Evolutionary conservation across 208 protist genomes (phyloP).

Genomic region (Phytomonas serpens): DNA sequence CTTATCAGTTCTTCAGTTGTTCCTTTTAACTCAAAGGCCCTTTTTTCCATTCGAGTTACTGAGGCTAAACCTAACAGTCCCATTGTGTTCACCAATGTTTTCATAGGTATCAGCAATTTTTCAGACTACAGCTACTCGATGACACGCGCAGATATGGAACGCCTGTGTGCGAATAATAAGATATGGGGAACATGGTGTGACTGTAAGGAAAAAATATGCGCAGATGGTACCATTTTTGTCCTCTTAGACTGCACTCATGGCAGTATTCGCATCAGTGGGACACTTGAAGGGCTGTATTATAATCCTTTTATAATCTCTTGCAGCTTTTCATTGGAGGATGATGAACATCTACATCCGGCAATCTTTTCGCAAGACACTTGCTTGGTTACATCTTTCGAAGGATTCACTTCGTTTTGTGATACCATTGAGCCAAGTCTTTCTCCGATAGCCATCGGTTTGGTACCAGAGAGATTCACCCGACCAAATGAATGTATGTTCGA

Average conservation of each 20-base stretch:
- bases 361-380: slow-evolving; percentile 68
- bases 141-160: slow-evolving; percentile 53
- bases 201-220: slow-evolving; percentile 33
- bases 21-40: slow-evolving; percentile 43
- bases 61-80: slow-evolving; percentile 19
- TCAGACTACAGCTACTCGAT: slow-evolving; percentile 27
- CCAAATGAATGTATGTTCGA: slow-evolving; percentile 21
- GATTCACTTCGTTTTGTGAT: slow-evolving; percentile 43
- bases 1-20: slow-evolving; percentile 57
- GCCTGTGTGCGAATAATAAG: slow-evolving; percentile 39
- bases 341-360: slow-evolving; percentile 42
- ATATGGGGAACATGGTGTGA: slow-evolving; percentile 84
- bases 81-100: slow-evolving; percentile 40
- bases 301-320: slow-evolving; percentile 61
- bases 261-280: slow-evolving; percentile 54
- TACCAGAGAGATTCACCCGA: slow-evolving; percentile 25
- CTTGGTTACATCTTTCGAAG: slow-evolving; percentile 30
- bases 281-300: slow-evolving; percentile 43
- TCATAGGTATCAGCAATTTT: slow-evolving; percentile 68
- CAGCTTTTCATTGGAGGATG: slow-evolving; percentile 22
- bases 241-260: slow-evolving; percentile 56
- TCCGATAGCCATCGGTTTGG: slow-evolving; percentile 51
- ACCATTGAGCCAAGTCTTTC: slow-evolving; percentile 38
- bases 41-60: slow-evolving; percentile 38
- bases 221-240: slow-evolving; percentile 37